Evolutionary conservation across 108 stramenopile species (phyloP), one percentile per base, ranked within the genome.

Genomic region (Cyclotella cryptica): DNA sequence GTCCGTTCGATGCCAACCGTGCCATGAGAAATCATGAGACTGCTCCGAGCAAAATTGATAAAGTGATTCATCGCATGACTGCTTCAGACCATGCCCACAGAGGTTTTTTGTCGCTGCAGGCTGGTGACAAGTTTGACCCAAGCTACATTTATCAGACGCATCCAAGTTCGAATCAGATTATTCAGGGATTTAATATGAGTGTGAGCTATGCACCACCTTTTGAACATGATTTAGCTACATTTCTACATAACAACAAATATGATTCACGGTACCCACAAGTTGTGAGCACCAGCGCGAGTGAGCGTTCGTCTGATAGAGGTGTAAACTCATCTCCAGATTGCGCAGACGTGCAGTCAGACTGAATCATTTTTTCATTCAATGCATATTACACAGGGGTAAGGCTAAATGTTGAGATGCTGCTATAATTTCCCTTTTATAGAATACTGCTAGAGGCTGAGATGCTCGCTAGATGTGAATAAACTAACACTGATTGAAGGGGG

Each of bases 241-340:
- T 45, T 65, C 43, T 65, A 51, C 49, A 51, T 0, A 65, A 45
- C 64, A 44, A 44, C 42, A 43, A 45, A 44, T 0, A 45, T 22
- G 43, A 6, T 22, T 65, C 64, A 45, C 9, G 9, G 6, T 65
- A 65, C 24, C 44, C 64, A 24, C 41, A 65, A 11, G 43, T 42
- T 44, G 64, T 65, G 44, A 65, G 64, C 43, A 45, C 64, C 43
- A 45, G 64, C 43, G 22, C 64, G 5, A 65, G 64, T 45, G 64
- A 65, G 28, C 64, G 11, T 18, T 62, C 64, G 5, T 65, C 64
- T 44, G 24, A 45, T 45, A 65, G 43, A 43, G 61, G 39, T 40
- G 22, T 44, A 10, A 65, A 65, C 14, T 65, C 64, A 22, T 65
- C 64, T 22, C 64, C 64, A 26, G 64, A 65, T 26, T 30, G 61